phyloP scores from a whole-genome alignment of 345 rosid genomes.

The Excoecaria agallocha region DNA sequence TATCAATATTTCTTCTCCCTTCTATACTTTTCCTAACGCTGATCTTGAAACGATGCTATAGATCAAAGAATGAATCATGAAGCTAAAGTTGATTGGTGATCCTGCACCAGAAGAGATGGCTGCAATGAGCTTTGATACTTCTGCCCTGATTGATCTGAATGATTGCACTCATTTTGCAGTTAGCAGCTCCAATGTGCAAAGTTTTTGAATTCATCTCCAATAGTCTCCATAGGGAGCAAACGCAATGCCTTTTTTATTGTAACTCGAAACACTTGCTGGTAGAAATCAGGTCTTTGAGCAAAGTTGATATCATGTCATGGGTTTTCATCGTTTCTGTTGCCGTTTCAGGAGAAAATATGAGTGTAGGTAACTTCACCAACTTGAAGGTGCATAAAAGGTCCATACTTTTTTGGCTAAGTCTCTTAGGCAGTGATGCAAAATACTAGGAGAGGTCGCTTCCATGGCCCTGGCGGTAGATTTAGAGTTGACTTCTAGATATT shows the following conservation, averaged over 20 bases:
- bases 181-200: conserved; percentile 1
- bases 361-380: conserved; percentile 12
- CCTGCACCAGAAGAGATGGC: neutral
- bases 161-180: conserved; percentile 2
- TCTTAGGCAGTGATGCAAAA: too few relatives aligned
- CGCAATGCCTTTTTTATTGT: neutral
- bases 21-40: neutral
- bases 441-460: too few relatives aligned
- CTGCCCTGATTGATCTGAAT: conserved; percentile 5
- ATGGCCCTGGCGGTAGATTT: too few relatives aligned
- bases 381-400: neutral
- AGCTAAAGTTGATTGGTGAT: conserved; percentile 5
- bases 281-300: conserved; percentile 8
- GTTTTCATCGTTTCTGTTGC: conserved; percentile 21
- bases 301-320: conserved; percentile 13
- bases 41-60: neutral
- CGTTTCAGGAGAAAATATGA: conserved; percentile 17
- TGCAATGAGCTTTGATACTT: conserved; percentile 9
- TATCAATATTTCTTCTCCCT: neutral
- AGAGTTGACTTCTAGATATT: too few relatives aligned
- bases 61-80: neutral
- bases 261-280: neutral
- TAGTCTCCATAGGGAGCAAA: conserved; percentile 9
- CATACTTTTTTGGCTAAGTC: too few relatives aligned
- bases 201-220: conserved; percentile 7